Percentiles rank a stretch among this genome's conserved stretches.
These are phyloP conservation scores for Jackrogersella minutella DNA, from an alignment of 495 filamentous ascomycete species.

Conservation along the genomic window DNA sequence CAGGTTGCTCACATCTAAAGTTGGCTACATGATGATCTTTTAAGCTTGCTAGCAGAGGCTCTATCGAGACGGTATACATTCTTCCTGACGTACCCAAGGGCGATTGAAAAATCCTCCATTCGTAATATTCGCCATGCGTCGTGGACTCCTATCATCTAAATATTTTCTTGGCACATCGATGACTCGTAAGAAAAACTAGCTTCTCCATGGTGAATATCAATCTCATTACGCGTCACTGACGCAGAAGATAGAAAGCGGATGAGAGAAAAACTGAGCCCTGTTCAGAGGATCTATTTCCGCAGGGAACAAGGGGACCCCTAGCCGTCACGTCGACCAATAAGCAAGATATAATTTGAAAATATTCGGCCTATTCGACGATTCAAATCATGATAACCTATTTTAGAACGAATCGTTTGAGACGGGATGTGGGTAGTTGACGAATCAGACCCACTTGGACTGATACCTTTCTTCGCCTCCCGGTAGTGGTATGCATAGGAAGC, in stretches of 20 bases:
- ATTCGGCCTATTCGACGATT: constrained; percentile 25
- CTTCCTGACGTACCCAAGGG: background rate
- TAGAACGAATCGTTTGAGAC: constrained; percentile 15
- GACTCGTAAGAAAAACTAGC: background rate
- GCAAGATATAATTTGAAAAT: constrained; percentile 9
- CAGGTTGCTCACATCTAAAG: background rate
- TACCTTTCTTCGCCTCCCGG: constrained; percentile 12
- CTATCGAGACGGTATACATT: background rate
- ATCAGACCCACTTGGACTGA: constrained; percentile 33
- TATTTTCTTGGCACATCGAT: background rate
- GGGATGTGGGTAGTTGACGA: constrained; percentile 28
- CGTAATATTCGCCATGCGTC: constrained; percentile 18
- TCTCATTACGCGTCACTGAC: constrained; percentile 33
- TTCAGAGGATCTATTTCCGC: background rate
- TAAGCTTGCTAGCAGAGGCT: background rate
- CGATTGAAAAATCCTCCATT: constrained; percentile 5
- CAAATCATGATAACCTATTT: constrained; percentile 11
- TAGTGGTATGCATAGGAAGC: constrained; percentile 23
- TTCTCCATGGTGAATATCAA: background rate
- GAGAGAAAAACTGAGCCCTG: constrained; percentile 24
- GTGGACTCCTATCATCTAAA: constrained; percentile 4
- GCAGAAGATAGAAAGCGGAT: constrained; percentile 23
- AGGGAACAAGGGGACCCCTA: constrained; percentile 9
- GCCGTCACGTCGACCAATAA: constrained; percentile 3
- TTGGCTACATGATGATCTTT: constrained; percentile 3